Conservation (phyloP, 192 early-diverging fungal genomes). For the Podila clonocystis region DNA sequence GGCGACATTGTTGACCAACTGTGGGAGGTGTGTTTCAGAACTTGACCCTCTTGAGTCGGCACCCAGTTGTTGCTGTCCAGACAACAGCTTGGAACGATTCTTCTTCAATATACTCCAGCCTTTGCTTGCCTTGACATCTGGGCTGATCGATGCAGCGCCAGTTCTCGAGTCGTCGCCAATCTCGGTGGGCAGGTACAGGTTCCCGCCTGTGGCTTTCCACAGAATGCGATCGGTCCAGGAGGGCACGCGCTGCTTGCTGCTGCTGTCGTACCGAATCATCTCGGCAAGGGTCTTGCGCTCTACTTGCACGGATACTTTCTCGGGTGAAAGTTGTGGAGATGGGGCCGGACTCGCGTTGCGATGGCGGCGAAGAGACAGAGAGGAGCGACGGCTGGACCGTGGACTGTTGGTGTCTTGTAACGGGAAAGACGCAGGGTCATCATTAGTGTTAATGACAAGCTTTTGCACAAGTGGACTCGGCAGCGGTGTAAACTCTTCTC, state of each 20-base stretch:
- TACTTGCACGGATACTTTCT: neutral
- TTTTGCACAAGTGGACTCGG: neutral
- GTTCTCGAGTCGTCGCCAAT: conserved; percentile 41
- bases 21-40: neutral
- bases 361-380: neutral
- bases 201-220: conserved; percentile 49
- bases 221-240: conserved; percentile 64
- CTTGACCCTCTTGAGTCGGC: neutral
- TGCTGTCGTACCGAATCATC: conserved; percentile 50
- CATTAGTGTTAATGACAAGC: neutral
- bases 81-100: neutral
- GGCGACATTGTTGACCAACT: no score
- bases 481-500: neutral
- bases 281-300: neutral
- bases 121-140: neutral
- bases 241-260: conserved; percentile 56
- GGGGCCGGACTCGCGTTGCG: no score
- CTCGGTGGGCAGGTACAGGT: conserved; percentile 31
- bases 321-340: no score
- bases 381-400: neutral
- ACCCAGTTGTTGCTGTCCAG: neutral
- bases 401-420: no score
- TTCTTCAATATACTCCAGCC: conserved; percentile 40
- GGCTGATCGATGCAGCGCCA: neutral
- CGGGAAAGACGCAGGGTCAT: neutral